These are phyloP conservation scores for Metschnikowia gelsemii DNA, from an alignment of 805 yeast genomes.

Conservation along the genomic window DNA sequence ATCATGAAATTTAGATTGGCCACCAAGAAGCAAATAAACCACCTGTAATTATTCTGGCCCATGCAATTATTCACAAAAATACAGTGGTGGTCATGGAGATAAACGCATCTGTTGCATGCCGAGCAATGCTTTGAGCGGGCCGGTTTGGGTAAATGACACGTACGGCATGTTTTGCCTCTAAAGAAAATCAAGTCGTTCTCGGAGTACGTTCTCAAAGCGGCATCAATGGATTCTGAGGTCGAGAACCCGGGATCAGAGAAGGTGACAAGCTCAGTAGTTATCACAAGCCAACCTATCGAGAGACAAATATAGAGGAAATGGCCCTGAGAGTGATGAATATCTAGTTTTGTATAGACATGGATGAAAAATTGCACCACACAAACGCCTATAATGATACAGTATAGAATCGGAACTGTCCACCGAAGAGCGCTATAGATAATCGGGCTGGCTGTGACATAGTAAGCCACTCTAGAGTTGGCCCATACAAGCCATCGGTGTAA, in stretches of 20 bases:
- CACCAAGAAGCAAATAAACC: constrained; percentile 54
- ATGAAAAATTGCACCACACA: constrained; percentile 35
- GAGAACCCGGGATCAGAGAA: constrained; percentile 46
- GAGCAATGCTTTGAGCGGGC: constrained; percentile 66
- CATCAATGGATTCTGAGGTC: constrained; percentile 13
- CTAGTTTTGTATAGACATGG: constrained; percentile 25
- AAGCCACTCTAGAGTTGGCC: constrained; percentile 5
- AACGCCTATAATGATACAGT: constrained; percentile 34
- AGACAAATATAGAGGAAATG: constrained; percentile 28
- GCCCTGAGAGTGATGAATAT: constrained; percentile 5
- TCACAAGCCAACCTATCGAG: constrained; percentile 32
- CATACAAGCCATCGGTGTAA: constrained; percentile 17
- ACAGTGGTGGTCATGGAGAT: constrained; percentile 59
- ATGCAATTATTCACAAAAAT: constrained; percentile 72
- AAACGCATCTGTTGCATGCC: constrained; percentile 55
- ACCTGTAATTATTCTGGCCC: constrained; percentile 62
- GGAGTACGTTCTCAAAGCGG: constrained; percentile 24
- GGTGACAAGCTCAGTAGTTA: constrained; percentile 38
- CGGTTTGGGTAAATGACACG: constrained; percentile 50
- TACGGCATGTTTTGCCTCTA: constrained; percentile 44
- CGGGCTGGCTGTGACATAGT: constrained; percentile 9
- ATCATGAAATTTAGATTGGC: constrained; percentile 41
- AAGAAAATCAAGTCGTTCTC: constrained; percentile 56
- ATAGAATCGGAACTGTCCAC: constrained; percentile 47
- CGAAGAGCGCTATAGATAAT: constrained; percentile 23